Conservation (phyloP, 768 basidiomycete genomes). For the Podaxis sp. region DNA sequence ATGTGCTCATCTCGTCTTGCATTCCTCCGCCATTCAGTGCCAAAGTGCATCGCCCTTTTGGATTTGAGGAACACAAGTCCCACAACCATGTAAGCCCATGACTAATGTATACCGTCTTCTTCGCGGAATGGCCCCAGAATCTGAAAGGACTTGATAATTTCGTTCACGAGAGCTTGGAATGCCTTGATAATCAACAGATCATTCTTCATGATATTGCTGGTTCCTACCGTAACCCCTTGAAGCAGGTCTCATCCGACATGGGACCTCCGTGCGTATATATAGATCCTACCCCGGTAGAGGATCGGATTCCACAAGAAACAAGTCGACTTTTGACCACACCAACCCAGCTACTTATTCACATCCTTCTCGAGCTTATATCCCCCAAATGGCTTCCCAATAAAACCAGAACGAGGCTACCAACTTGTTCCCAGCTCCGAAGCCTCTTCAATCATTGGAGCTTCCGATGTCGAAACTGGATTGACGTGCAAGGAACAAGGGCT, state of each 20-base stretch:
- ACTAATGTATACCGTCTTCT: not conserved
- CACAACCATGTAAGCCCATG: not conserved
- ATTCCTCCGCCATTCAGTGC: no score
- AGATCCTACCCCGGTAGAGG: not conserved
- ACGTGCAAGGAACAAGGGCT: conserved; percentile 22
- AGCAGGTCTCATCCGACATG: not conserved
- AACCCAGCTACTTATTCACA: not conserved
- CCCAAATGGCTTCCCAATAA: not conserved
- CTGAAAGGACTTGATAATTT: not conserved
- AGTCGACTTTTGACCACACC: not conserved
- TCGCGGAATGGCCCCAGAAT: not conserved
- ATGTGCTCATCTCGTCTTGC: not conserved
- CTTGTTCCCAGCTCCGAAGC: conserved; percentile 3
- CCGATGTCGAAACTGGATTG: conserved; percentile 17
- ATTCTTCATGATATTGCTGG: not conserved
- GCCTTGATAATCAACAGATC: not conserved
- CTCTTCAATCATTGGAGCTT: not conserved
- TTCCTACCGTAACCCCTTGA: not conserved
- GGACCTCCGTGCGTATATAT: not conserved
- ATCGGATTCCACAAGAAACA: not conserved
- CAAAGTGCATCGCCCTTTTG: not conserved
- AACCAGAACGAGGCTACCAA: not conserved
- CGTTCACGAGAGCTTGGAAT: not conserved
- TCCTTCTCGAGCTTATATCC: not conserved
- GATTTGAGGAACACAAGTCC: not conserved